phyloP scores from a whole-genome alignment of 306 rosid genomes.

The Ormosia emarginata region DNA sequence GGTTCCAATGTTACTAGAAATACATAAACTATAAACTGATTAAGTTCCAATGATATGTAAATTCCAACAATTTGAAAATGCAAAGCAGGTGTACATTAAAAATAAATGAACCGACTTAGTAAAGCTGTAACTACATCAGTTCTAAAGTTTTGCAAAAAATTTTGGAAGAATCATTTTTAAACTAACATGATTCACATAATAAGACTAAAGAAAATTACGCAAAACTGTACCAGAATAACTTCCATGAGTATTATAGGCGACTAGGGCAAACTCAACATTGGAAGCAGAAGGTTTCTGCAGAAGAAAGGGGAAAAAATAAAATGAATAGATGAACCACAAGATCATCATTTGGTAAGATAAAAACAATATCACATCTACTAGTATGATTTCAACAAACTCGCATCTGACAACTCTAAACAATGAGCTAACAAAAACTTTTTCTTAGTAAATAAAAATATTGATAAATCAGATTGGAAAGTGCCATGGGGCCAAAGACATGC shows the following conservation, averaged over 20 bases:
- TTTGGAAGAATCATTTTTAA: not conserved
- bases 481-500: not conserved
- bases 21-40: too few species aligned
- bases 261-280: slow-evolving; percentile 66
- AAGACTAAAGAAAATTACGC: slow-evolving; percentile 8
- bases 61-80: not conserved
- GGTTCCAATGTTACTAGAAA: too few species aligned
- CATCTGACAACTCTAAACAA: not conserved
- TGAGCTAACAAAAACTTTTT: not conserved
- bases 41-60: too few species aligned
- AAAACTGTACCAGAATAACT: slow-evolving; percentile 76
- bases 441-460: not conserved
- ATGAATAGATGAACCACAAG: slow-evolving; percentile 3
- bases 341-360: slow-evolving; percentile 16
- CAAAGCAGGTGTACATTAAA: not conserved
- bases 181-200: slow-evolving; percentile 8
- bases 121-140: not conserved
- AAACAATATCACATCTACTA: not conserved
- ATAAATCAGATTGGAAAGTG: not conserved
- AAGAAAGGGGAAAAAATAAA: slow-evolving; percentile 17
- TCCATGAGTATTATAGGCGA: slow-evolving; percentile 83
- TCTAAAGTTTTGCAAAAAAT: not conserved
- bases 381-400: not conserved
- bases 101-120: not conserved
- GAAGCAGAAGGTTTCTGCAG: slow-evolving; percentile 70